phyloP scores from a whole-genome alignment of 371 early-diverging fungal species.

The Mucor velutinosus region DNA sequence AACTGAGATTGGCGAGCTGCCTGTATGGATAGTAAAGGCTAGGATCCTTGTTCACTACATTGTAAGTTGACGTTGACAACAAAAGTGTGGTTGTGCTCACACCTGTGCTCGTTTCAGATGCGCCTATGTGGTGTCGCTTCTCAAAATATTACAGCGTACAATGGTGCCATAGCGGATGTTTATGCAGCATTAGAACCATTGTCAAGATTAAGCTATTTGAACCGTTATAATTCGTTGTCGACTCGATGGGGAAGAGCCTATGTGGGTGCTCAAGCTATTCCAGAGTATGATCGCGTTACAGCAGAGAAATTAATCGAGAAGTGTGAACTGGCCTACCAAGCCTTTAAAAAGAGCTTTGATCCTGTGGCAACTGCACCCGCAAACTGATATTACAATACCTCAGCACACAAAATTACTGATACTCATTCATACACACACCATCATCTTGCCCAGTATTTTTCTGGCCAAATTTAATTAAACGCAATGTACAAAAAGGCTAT shows the following conservation, averaged over 20 bases:
- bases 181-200: conserved; percentile 52
- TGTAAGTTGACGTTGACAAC: conserved; percentile 25
- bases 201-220: conserved; percentile 38
- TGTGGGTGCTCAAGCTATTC: conserved; percentile 36
- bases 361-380: not conserved
- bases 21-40: conserved; percentile 41
- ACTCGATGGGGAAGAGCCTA: conserved; percentile 46
- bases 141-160: conserved; percentile 63
- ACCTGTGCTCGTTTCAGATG: conserved; percentile 18
- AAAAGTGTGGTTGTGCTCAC: conserved; percentile 4
- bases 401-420: not conserved
- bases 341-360: conserved; percentile 24
- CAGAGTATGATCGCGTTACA: conserved; percentile 23
- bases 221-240: conserved; percentile 51
- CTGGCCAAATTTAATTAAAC: not conserved
- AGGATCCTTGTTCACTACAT: conserved; percentile 51
- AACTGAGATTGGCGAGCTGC: conserved; percentile 61
- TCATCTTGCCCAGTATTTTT: not conserved
- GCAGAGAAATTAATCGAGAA: conserved; percentile 36
- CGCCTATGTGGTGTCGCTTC: conserved; percentile 53
- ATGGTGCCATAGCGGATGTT: conserved; percentile 56
- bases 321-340: conserved; percentile 41
- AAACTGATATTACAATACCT: not conserved
- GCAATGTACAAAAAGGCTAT: not conserved
- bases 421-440: not conserved